Percentiles rank a stretch among this genome's conserved stretches.
Evolutionary conservation across 2,329 filamentous ascomycete species (phyloP).

Genomic region (Teratosphaeria viscida): DNA sequence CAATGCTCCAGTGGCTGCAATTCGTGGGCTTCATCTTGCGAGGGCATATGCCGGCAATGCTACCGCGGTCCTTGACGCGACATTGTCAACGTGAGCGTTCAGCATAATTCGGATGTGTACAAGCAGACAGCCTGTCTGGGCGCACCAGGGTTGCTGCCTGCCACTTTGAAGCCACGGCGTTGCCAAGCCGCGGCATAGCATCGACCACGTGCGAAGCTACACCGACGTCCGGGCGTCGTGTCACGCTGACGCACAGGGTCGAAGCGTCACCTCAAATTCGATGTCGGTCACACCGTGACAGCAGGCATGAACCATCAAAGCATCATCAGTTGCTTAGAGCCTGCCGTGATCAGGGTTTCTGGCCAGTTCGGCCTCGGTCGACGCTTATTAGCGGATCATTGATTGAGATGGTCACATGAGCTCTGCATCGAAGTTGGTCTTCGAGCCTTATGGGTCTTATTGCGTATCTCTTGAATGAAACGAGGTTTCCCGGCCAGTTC

Average conservation of each 20-base stretch:
- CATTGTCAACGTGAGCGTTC: neutral
- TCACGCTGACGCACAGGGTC: too few species aligned
- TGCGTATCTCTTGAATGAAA: too few species aligned
- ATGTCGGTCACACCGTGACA: too few species aligned
- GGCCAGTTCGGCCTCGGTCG: too few species aligned
- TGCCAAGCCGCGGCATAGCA: neutral
- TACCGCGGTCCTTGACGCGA: neutral
- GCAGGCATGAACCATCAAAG: too few species aligned
- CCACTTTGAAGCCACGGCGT: neutral
- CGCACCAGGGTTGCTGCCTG: neutral
- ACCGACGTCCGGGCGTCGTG: neutral
- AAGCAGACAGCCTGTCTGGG: neutral
- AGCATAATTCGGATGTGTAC: neutral
- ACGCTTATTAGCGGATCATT: neutral
- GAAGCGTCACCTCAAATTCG: too few species aligned
- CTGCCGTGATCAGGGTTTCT: too few species aligned
- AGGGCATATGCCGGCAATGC: neutral
- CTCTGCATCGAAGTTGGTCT: neutral
- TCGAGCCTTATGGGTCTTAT: neutral
- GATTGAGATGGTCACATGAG: neutral
- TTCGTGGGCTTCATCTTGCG: slow-evolving; percentile 4
- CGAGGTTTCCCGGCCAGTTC: too few species aligned
- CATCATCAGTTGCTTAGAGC: too few species aligned
- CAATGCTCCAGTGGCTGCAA: slow-evolving; percentile 1
- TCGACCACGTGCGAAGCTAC: neutral